phyloP scores from a whole-genome alignment of 1,284 basidiomycete species.

The Somion occarium region DNA sequence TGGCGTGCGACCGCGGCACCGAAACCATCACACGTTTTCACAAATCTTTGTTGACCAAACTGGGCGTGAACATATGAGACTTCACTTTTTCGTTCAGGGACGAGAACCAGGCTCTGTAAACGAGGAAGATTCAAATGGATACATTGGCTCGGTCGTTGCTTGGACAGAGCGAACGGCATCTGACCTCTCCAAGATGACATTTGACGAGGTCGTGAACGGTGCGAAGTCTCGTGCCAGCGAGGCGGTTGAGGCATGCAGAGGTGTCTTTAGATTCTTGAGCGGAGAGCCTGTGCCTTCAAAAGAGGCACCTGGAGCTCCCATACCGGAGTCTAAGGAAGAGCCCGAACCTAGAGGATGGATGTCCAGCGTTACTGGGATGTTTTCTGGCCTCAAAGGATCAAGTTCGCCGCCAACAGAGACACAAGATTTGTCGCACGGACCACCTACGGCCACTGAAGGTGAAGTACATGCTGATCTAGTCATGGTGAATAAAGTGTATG shows the following conservation, averaged over 20 bases:
- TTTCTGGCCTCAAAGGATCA: constrained; percentile 56
- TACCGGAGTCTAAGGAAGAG: constrained; percentile 26
- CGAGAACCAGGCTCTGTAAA: constrained; percentile 32
- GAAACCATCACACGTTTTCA: constrained; percentile 73
- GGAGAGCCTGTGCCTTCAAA: constrained; percentile 45
- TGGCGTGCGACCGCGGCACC: constrained; percentile 64
- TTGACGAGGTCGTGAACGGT: constrained; percentile 47
- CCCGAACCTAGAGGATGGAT: constrained; percentile 36
- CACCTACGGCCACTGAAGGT: constrained; percentile 61
- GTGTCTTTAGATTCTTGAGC: constrained; percentile 64
- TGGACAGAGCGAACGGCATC: constrained; percentile 40
- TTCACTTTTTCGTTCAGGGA: constrained; percentile 74
- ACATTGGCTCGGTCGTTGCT: constrained; percentile 33
- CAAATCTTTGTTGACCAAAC: constrained; percentile 64
- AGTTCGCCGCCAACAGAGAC: constrained; percentile 30
- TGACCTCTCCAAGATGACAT: constrained; percentile 43
- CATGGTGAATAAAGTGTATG: constrained; percentile 42
- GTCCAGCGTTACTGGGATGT: constrained; percentile 61
- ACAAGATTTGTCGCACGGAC: constrained; percentile 27
- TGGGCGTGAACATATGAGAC: constrained; percentile 74
- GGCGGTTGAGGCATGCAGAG: constrained; percentile 42
- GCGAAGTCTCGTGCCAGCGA: constrained; percentile 37
- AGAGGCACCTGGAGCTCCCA: constrained; percentile 27
- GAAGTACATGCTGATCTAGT: constrained; percentile 77
- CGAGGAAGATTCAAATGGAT: constrained; percentile 32